Evolutionary conservation across 495 filamentous ascomycete species (phyloP).

Genomic region (Aspergillus avenaceus): DNA sequence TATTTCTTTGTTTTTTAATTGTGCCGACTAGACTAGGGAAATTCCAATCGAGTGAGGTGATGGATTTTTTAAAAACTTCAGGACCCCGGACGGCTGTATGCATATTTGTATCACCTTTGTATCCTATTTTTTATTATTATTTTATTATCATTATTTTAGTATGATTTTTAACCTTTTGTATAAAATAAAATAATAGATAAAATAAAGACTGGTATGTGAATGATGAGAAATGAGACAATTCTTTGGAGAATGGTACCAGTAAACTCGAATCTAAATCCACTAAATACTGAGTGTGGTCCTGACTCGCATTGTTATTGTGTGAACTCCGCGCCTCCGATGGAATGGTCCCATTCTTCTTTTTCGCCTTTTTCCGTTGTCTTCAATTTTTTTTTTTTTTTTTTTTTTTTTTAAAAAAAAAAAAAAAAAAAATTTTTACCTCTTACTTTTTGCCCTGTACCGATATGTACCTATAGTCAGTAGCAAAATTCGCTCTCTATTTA

Average conservation of each 20-base stretch:
- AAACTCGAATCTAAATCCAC: background rate
- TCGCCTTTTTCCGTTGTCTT: too few relatives aligned
- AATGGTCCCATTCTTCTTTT: background rate
- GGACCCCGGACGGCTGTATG: background rate
- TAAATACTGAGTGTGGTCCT: background rate
- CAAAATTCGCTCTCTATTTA: too few relatives aligned
- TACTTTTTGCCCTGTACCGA: too few relatives aligned
- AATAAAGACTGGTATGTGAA: background rate
- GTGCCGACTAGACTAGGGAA: background rate
- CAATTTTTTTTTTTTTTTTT: background rate
- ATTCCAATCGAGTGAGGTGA: background rate
- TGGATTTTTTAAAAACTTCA: too few relatives aligned
- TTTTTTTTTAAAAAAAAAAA: too few relatives aligned
- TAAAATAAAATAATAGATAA: too few relatives aligned
- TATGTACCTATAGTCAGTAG: too few relatives aligned
- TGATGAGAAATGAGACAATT: background rate
- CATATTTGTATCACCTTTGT: background rate
- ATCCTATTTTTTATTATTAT: too few relatives aligned
- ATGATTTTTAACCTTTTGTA: too few relatives aligned
- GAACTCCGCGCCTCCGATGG: background rate
- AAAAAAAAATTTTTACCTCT: too few relatives aligned
- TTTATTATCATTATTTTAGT: too few relatives aligned
- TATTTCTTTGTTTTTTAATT: background rate
- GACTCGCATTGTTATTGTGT: background rate
- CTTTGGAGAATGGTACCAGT: background rate